Evolutionary conservation across 2,329 filamentous ascomycete genomes (phyloP).

Genomic region (Fusarium fujikuroi): DNA sequence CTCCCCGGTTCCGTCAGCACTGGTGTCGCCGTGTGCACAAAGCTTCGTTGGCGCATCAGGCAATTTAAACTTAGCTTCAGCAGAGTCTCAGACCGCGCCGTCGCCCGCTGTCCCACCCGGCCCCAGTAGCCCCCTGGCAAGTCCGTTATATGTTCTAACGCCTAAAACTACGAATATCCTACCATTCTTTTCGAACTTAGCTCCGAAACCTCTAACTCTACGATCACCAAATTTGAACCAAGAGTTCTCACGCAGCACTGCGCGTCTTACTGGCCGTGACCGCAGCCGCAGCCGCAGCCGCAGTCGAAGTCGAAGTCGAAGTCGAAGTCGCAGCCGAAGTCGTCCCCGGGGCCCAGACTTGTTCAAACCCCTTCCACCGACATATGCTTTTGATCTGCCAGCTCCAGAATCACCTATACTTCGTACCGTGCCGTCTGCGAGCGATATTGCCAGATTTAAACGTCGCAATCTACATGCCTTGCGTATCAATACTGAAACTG

Average conservation of each 20-base stretch:
- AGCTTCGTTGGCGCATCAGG: constrained; percentile 23
- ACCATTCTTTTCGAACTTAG: constrained; percentile 24
- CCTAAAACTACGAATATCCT: constrained; percentile 46
- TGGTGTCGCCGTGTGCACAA: constrained; percentile 33
- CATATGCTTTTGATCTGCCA: constrained; percentile 11
- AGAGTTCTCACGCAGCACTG: constrained; percentile 24
- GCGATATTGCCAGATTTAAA: constrained; percentile 39
- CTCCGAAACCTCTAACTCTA: constrained; percentile 21
- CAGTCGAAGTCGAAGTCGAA: constrained; percentile 22
- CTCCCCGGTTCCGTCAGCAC: constrained; percentile 18
- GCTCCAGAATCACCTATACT: constrained; percentile 28
- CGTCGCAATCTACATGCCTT: constrained; percentile 39
- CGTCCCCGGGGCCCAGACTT: constrained; percentile 22
- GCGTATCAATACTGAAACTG: constrained; percentile 34
- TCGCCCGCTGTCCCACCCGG: constrained; percentile 41
- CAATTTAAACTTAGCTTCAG: constrained; percentile 37
- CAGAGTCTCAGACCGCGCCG: constrained; percentile 26
- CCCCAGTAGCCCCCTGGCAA: constrained; percentile 34
- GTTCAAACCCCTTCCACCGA: constrained; percentile 6
- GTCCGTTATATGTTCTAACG: constrained; percentile 43
- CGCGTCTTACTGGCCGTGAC: constrained; percentile 20
- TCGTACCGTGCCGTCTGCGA: constrained; percentile 30
- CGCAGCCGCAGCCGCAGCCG: constrained; percentile 15
- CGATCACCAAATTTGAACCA: constrained; percentile 19
- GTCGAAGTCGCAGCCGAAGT: constrained; percentile 28